Evolutionary conservation across 2,329 filamentous ascomycete genomes (phyloP).

Genomic region (Ceratocystis eucalypticola): DNA sequence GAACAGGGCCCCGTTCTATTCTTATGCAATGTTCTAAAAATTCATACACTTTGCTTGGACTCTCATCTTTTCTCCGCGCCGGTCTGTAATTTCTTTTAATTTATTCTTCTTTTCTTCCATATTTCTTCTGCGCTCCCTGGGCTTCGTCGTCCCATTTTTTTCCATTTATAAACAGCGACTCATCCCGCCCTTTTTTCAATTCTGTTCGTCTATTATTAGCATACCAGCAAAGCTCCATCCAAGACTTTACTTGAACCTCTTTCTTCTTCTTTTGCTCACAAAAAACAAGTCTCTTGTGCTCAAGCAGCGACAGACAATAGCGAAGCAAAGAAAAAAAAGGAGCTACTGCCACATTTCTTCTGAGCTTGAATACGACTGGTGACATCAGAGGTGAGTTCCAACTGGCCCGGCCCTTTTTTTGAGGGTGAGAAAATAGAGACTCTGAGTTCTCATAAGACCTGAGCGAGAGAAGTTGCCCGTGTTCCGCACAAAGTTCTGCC

Average conservation of each 20-base stretch:
- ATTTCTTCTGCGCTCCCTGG: neutral
- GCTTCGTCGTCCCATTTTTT: neutral
- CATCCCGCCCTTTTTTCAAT: neutral
- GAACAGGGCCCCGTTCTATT: conserved; percentile 3
- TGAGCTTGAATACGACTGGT: neutral
- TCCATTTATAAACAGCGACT: conserved; percentile 4
- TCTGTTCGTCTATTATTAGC: conserved; percentile 10
- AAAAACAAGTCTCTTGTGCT: no score
- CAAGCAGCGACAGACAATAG: no score
- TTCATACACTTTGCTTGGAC: conserved; percentile 3
- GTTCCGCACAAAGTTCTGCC: neutral
- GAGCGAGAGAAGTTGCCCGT: neutral
- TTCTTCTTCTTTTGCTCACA: conserved; percentile 5
- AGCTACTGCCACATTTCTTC: neutral
- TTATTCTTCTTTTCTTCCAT: conserved; percentile 9
- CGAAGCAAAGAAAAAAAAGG: neutral
- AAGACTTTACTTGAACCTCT: conserved; percentile 1
- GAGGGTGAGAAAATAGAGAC: neutral
- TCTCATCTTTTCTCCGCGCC: neutral
- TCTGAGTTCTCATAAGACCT: neutral
- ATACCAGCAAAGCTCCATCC: conserved; percentile 1
- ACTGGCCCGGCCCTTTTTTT: neutral
- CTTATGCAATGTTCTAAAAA: conserved; percentile 7
- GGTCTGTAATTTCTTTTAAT: neutral
- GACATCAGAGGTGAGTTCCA: neutral